Base-by-base conservation (phyloP, 768 basidiomycete species). In the Brasilioporus rufonigricans region DNA sequence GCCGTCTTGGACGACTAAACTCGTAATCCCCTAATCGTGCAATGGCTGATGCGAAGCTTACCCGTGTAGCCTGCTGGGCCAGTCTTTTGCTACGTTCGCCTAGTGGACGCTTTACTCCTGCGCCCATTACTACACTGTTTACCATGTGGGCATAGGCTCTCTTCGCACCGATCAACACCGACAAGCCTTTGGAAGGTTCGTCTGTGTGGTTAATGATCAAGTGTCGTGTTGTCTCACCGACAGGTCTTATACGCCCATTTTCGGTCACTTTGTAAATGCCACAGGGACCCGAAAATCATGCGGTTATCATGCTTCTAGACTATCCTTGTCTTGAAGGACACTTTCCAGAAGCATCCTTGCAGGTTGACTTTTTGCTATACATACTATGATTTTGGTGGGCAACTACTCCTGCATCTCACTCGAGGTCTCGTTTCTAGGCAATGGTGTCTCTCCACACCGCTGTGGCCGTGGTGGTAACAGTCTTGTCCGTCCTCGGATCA, bases 391-490 rank as follows among this genome's bases (percentile, higher is more conserved):
- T 32, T 9, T 26, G 21, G 14, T 11, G 44, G 11, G 19, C 13
- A 45, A 44, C 41, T 33, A 43, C 46, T 36, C 44, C 48, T 35
- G 0, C 50, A 52, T 24, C 57, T 48, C 48, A 10, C 33, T 35
- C 35, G 5, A 44, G 43, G 33, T 26, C 32, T 58, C 16, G 12
- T 21, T 35, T 26, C 21, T 26, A 32, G 4, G n/a, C 50, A 9
- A 65, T 68, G 65, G 45, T 68, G 19, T 61, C 54, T 45, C 21
- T 67, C 14, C 48, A 32, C 50, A 49, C 52, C 33, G 12, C 26
- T 36, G 3, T 63, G 18, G 35, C 31, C 19, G 53, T 44, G 5
- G 49, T 26, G 14, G 26, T 56, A 1, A 33, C 53, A 4, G 23
- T 48, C 32, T 53, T 68, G 4, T 56, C 56, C 27, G 26, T 53